These are phyloP conservation scores for Suillus hirtellus DNA, from an alignment of 768 basidiomycete genomes.

Conservation along the genomic window DNA sequence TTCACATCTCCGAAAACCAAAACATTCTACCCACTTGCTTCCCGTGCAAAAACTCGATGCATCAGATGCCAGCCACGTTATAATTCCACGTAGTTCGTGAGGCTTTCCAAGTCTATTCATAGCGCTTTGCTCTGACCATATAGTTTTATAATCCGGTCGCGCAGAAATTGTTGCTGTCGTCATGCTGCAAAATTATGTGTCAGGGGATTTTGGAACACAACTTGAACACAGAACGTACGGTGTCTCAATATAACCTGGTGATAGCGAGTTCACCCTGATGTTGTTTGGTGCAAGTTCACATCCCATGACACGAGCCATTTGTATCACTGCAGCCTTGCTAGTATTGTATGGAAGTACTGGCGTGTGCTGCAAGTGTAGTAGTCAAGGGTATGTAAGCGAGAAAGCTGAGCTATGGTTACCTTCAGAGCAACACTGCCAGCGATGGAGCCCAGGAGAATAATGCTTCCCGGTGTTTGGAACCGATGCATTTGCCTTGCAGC, in stretches of 20 bases:
- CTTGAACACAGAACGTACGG: conserved; percentile 38
- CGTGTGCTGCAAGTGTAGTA: conserved; percentile 44
- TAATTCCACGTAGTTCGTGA: conserved; percentile 65
- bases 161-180: conserved; percentile 61
- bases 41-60: conserved; percentile 72
- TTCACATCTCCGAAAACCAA: background rate
- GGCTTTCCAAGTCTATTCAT: conserved; percentile 63
- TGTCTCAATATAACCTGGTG: conserved; percentile 70
- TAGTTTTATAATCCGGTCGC: conserved; percentile 54
- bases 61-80: conserved; percentile 65
- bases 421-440: conserved; percentile 48
- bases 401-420: background rate
- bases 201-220: conserved; percentile 2
- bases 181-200: conserved; percentile 43
- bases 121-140: conserved; percentile 65
- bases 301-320: conserved; percentile 75
- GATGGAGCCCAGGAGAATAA: conserved; percentile 54
- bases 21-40: conserved; percentile 60
- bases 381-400: background rate
- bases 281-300: conserved; percentile 63
- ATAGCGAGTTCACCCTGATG: conserved; percentile 68
- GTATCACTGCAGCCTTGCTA: conserved; percentile 68
- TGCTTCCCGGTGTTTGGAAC: conserved; percentile 42
- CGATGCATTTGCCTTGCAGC: conserved; percentile 52
- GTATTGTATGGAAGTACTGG: conserved; percentile 69